Conservation (phyloP, 768 basidiomycete species). For the Podaxis sp. region DNA sequence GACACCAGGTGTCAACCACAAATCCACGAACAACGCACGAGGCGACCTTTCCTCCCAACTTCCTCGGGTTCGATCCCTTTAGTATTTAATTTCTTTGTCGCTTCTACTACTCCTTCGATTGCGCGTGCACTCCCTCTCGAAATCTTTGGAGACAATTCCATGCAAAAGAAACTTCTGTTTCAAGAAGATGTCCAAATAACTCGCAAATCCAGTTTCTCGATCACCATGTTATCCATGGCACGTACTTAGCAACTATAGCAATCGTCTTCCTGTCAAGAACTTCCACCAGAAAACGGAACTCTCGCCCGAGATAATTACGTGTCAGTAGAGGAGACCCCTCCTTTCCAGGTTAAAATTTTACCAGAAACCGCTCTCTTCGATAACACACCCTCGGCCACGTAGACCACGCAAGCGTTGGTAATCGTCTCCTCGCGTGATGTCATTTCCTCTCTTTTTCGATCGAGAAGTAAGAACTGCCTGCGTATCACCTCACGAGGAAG, state of each 20-base stretch:
- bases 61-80: background rate
- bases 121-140: background rate
- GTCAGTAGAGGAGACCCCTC: constrained; percentile 1
- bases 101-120: background rate
- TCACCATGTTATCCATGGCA: constrained; percentile 1
- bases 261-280: background rate
- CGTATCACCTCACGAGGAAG: constrained; percentile 9
- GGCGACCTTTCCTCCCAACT: background rate
- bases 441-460: constrained; percentile 6
- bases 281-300: background rate
- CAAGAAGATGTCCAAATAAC: constrained; percentile 8
- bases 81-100: too few relatives aligned
- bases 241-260: background rate
- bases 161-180: constrained; percentile 8
- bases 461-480: constrained; percentile 15
- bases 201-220: constrained; percentile 8
- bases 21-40: too few relatives aligned
- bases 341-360: background rate
- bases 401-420: constrained; percentile 5
- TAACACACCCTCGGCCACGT: background rate
- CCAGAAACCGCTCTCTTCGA: background rate
- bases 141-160: background rate
- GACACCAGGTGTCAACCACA: too few relatives aligned
- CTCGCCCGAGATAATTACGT: constrained; percentile 8
- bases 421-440: background rate